Conservation (phyloP, 192 early-diverging fungal genomes). For the Entomortierella chlamydospora region DNA sequence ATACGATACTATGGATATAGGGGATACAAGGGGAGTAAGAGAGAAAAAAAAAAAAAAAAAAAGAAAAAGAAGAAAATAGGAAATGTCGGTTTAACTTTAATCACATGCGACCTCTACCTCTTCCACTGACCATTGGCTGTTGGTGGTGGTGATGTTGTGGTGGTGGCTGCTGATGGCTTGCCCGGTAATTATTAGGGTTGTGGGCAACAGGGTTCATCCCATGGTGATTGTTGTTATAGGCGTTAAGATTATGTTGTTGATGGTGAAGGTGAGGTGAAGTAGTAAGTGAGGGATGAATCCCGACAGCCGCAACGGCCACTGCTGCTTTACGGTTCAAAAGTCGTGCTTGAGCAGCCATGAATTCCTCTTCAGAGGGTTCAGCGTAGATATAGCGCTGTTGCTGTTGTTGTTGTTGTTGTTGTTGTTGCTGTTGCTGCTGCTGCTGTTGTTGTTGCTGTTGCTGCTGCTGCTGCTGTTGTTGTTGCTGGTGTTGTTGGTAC, state of each 20-base stretch:
- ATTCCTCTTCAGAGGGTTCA: slow-evolving; percentile 40
- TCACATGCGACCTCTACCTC: slow-evolving; percentile 23
- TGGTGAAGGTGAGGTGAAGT: slow-evolving; percentile 24
- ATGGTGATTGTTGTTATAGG: slow-evolving; percentile 15
- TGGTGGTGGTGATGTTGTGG: slow-evolving; percentile 27
- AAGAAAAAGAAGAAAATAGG: background rate
- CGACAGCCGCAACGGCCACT: slow-evolving; percentile 14
- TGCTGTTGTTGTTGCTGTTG: slow-evolving; percentile 17
- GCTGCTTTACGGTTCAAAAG: slow-evolving; percentile 27
- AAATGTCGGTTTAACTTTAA: background rate
- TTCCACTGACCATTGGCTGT: slow-evolving; percentile 21
- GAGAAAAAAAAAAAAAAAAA: background rate
- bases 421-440: slow-evolving; percentile 15
- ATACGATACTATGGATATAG: background rate
- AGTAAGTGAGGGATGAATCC: slow-evolving; percentile 38
- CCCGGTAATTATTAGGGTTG: slow-evolving; percentile 9
- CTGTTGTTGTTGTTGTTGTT: slow-evolving; percentile 31
- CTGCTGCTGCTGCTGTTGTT: slow-evolving; percentile 20
- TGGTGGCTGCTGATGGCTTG: slow-evolving; percentile 18
- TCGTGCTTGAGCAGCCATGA: slow-evolving; percentile 33
- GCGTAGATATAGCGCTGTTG: slow-evolving; percentile 25
- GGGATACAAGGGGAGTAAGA: background rate
- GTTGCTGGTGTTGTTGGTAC: slow-evolving; percentile 10
- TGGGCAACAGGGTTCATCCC: slow-evolving; percentile 1
- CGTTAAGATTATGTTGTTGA: slow-evolving; percentile 16